Evolutionary conservation across 2,329 filamentous ascomycete genomes (phyloP), one percentile per base, ranked within the genome.

Genomic region (Monilinia fructicola): DNA sequence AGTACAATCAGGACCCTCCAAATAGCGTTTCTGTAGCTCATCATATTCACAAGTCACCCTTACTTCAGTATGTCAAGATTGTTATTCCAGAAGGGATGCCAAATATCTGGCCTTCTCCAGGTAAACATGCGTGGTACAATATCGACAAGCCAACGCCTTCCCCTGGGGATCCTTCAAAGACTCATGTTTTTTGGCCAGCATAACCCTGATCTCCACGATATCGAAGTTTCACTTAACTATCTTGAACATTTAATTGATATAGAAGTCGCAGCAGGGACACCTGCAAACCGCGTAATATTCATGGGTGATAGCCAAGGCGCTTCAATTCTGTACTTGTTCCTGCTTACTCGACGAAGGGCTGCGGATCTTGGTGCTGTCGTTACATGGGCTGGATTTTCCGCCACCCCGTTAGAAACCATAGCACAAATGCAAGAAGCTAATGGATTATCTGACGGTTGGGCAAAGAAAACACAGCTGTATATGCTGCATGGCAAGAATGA

Each of bases 241-340:
- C 64, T 66, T 31, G 65, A 70, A 40, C 42, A 21, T 18, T 63
- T 70, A 1, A 68, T 70, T 14, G 44, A 65, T 14, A 18, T 23
- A 2, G 70, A 70, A 18, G 31, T 68, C n/a, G 46, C 54, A 14
- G 38, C n/a, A 11, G 61, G 65, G 4, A 65, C 60, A 0, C 63
- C 69, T 40, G 53, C 52, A 7, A 55, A 62, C 7, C 52, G 64
- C 23, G 69, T 70, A 18, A 52, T 69, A 1, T 67, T 68, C n/a
- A 63, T 70, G 58, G 69, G 67, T 1, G 53, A 68, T 31, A 69
- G 69, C 38, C 69, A 70, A 63, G 67, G 70, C 5, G 62, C 64
- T 10, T 56, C 66, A 3, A 63, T 68, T 28, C 16, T 70, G 12
- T 52, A 46, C 4, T 38, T 68, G 2, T 70, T 69, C 28, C 21